phyloP scores from a whole-genome alignment of 805 yeast species.

The Saturnispora dispora region DNA sequence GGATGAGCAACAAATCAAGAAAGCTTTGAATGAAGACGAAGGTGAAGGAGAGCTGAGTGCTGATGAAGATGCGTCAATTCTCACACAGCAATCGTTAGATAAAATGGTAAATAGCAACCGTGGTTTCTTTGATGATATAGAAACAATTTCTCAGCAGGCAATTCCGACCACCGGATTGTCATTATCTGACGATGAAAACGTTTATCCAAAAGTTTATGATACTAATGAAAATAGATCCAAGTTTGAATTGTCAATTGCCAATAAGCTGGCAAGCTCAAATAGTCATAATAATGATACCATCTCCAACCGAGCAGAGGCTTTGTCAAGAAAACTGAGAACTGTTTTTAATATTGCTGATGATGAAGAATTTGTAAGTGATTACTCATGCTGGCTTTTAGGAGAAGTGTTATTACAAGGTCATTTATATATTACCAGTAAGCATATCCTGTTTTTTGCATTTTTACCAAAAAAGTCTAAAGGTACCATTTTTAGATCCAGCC shows the following conservation, averaged over 20 bases:
- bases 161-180: background rate
- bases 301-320: slow-evolving; percentile 28
- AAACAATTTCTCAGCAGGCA: background rate
- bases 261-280: slow-evolving; percentile 20
- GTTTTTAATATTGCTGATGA: slow-evolving; percentile 40
- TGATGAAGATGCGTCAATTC: background rate
- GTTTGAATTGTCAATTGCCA: slow-evolving; percentile 28
- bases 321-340: slow-evolving; percentile 28
- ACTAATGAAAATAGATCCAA: slow-evolving; percentile 13
- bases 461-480: slow-evolving; percentile 47
- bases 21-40: slow-evolving; percentile 9
- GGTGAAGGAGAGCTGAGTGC: background rate
- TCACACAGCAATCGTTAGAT: no score
- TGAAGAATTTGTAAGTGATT: slow-evolving; percentile 53
- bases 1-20: slow-evolving; percentile 21
- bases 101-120: background rate
- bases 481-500: slow-evolving; percentile 39
- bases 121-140: background rate
- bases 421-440: slow-evolving; percentile 56
- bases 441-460: slow-evolving; percentile 67
- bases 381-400: slow-evolving; percentile 68
- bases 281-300: background rate
- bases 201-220: background rate
- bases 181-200: background rate
- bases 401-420: slow-evolving; percentile 86